phyloP scores from a whole-genome alignment of 148 eudicot genomes.

The Rhododendron henanense region DNA sequence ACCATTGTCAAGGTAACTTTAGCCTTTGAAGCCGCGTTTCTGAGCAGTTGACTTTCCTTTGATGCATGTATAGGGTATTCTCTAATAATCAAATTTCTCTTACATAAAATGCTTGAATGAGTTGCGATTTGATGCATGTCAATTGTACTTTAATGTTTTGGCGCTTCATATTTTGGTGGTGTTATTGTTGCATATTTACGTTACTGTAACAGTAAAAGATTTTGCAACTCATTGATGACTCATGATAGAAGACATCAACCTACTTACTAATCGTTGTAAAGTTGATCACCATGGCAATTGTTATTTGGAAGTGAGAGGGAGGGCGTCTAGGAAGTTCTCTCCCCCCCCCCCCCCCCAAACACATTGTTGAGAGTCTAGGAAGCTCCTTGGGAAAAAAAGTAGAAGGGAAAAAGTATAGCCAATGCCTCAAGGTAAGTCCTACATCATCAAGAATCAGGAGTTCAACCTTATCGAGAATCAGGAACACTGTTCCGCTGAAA shows the following conservation, averaged over 20 bases:
- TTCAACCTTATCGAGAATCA: neutral
- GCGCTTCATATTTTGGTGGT: neutral
- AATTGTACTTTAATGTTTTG: neutral
- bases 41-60: neutral
- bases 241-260: neutral
- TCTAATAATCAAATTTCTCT: neutral
- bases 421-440: neutral
- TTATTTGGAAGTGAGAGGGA: neutral
- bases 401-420: neutral
- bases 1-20: constrained; percentile 75
- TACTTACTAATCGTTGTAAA: neutral
- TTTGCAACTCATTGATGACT: neutral
- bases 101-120: neutral
- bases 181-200: neutral
- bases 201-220: neutral
- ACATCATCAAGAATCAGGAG: neutral
- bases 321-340: neutral
- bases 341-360: neutral
- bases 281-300: neutral
- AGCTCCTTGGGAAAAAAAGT: neutral
- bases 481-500: neutral
- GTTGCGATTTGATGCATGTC: neutral
- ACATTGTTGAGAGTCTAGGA: neutral
- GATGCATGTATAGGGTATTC: neutral
- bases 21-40: neutral